Evolutionary conservation across 306 rosid genomes (phyloP).

Genomic region (Cicer cuneatum): DNA sequence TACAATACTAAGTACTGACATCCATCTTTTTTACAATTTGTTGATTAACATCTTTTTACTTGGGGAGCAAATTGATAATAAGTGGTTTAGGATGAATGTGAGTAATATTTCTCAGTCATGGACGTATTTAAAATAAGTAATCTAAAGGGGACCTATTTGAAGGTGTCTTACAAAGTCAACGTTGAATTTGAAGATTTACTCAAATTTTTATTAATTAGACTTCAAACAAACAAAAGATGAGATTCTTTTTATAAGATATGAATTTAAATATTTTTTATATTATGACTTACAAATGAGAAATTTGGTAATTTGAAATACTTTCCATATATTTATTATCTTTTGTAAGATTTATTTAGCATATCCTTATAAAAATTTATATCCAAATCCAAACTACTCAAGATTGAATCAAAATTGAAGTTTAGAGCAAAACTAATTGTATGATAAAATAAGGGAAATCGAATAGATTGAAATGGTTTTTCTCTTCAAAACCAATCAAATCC

Average conservation of each 20-base stretch:
- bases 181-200: too few relatives aligned
- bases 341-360: neutral
- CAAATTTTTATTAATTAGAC: too few relatives aligned
- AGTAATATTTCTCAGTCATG: too few relatives aligned
- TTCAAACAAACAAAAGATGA: neutral
- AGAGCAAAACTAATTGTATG: neutral
- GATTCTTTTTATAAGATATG: neutral
- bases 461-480: neutral
- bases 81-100: too few relatives aligned
- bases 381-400: constrained; percentile 16
- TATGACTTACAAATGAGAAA: neutral
- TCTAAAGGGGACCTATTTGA: too few relatives aligned
- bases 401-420: constrained; percentile 5
- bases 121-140: too few relatives aligned
- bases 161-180: too few relatives aligned
- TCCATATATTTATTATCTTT: neutral
- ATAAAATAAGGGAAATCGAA: neutral
- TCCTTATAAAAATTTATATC: neutral
- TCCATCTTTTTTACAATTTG: too few relatives aligned
- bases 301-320: neutral
- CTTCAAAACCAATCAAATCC: neutral
- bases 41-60: too few relatives aligned
- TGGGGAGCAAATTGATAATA: too few relatives aligned
- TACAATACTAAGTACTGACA: too few relatives aligned
- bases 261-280: neutral